phyloP scores from a whole-genome alignment of 2,329 filamentous ascomycete species.

The Moelleriella libera region DNA sequence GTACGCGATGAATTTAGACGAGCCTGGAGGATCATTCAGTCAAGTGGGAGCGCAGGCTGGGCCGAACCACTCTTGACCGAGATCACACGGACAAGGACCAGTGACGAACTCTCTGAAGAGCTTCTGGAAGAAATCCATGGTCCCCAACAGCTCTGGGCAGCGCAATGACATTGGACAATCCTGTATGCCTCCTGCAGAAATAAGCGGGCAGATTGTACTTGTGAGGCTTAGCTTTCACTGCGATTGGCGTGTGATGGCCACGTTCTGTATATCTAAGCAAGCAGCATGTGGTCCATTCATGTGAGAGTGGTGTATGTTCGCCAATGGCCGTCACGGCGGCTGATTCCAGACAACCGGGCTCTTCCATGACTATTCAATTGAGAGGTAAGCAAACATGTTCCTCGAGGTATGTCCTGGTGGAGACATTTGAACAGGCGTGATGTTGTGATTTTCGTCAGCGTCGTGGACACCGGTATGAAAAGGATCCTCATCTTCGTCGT shows the following conservation, averaged over 20 bases:
- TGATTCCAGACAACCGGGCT: too few relatives aligned
- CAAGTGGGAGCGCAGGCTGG: conserved; percentile 25
- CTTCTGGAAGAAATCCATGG: conserved; percentile 22
- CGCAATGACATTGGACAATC: background rate
- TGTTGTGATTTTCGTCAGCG: background rate
- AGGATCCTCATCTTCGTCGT: too few relatives aligned
- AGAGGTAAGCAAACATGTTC: background rate
- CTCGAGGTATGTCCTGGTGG: background rate
- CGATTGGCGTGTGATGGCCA: background rate
- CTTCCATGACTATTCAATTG: background rate
- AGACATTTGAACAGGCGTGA: background rate
- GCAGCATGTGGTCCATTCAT: background rate
- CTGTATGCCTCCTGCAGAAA: too few relatives aligned
- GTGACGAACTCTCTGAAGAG: conserved; percentile 10
- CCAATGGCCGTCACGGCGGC: too few relatives aligned
- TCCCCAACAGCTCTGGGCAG: conserved; percentile 1
- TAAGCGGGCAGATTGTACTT: background rate
- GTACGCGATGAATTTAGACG: conserved; percentile 77
- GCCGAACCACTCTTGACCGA: conserved; percentile 40
- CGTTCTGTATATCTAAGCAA: background rate
- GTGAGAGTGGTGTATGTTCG: background rate
- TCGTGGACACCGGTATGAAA: background rate
- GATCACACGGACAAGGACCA: conserved; percentile 18
- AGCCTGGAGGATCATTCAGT: conserved; percentile 57
- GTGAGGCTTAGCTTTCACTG: background rate